phyloP scores from a whole-genome alignment of 2,329 filamentous ascomycete genomes.

The Aureobasidium mangrovei region DNA sequence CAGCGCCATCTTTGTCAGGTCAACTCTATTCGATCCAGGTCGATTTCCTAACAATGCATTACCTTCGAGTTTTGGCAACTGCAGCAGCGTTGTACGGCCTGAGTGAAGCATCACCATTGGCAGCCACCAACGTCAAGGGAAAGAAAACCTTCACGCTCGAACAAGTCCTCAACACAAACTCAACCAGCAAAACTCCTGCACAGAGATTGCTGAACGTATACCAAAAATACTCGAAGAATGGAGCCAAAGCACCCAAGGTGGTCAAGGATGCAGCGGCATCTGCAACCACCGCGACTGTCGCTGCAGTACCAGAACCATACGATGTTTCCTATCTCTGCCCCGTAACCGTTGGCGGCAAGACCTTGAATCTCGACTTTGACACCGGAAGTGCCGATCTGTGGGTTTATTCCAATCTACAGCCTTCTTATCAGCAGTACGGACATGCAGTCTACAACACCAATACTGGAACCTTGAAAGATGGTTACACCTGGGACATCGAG shows the following conservation, averaged over 20 bases:
- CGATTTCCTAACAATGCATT: not conserved
- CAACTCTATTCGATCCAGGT: not conserved
- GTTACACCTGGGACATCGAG: conserved; percentile 50
- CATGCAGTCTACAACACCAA: conserved; percentile 50
- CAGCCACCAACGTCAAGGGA: not conserved
- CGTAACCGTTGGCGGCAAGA: conserved; percentile 55
- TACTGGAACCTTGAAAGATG: conserved; percentile 38
- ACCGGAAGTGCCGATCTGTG: conserved; percentile 62
- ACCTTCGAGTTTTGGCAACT: not conserved
- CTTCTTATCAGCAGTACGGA: conserved; percentile 40
- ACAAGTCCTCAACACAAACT: not conserved
- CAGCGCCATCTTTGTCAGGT: not conserved
- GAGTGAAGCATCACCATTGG: not conserved
- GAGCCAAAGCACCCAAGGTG: not conserved
- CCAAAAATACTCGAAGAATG: conserved; percentile 2
- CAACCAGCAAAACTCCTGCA: not conserved
- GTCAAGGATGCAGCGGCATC: conserved; percentile 3
- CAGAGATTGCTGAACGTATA: not conserved
- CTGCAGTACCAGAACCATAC: not conserved
- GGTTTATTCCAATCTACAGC: conserved; percentile 55
- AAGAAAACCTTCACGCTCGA: not conserved
- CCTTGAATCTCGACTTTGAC: conserved; percentile 59
- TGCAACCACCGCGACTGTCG: not conserved
- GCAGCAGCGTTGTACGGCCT: not conserved
- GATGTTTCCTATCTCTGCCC: conserved; percentile 36